Evolutionary conservation across 345 rosid species (phyloP), one percentile per base, ranked within the genome.

Genomic region (Linum trigynum): DNA sequence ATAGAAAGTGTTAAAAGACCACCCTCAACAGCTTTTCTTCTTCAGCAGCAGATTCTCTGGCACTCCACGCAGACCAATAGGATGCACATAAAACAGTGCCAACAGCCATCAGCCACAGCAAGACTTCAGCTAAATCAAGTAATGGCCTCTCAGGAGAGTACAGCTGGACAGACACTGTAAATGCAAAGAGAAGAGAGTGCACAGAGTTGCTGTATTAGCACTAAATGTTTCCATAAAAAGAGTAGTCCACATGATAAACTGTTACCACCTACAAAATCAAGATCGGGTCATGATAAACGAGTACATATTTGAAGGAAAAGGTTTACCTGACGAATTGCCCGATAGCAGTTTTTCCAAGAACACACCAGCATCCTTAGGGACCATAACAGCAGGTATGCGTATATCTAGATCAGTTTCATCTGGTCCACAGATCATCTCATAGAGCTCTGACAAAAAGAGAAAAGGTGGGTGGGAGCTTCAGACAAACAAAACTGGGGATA

Each of bases 381-480:
- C 95, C 85, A 95, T 82, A 73, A 95, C 88, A 4, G 96, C 83
- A 57, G 99, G 96, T 71, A 95, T 91, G n/a, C 76, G 55, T 73
- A 95, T 95, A 74, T 95, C 91, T 69, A 91, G 76, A 74, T 91
- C 91, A 32, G 95, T 91, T 84, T 94, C 99, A 73, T 91, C 86
- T 35, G 95, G 95, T 48, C 91, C 97, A 73, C 99, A 95, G 48
- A 95, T 95, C 99, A 95, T 95, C 84, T 95, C 91, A 80, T 91
- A 95, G 57, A 95, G 95, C 71, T 90, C 97, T 95, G 82, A 69
- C 67, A 16, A 42, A 35, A 57, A 59, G 55, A 50, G 10, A 48
- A 62, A 48, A 17, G 32, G 32, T 0, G 32, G 32, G 32, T 23
- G 32, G 32, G 32, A 12, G 37, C 53, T 9, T 9, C 53, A 48